A percentile compares a stretch with the other conserved stretches of the same genome.
Evolutionary conservation across 768 basidiomycete species (phyloP).

Genomic region (Phlebiopsis gigantea): DNA sequence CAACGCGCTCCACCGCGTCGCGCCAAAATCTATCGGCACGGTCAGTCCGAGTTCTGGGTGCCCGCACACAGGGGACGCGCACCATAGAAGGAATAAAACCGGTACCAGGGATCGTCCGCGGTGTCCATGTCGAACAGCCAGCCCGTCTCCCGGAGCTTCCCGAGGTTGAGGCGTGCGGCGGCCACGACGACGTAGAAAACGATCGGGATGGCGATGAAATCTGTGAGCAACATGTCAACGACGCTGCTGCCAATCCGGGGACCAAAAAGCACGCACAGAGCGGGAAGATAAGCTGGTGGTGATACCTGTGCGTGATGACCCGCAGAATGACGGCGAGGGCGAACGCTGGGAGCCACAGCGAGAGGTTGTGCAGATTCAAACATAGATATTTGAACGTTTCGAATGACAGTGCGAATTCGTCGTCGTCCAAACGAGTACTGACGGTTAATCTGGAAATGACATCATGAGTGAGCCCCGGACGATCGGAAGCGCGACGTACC

Average conservation of each 20-base stretch:
- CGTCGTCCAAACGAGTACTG: conserved; percentile 74
- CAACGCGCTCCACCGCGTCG: conserved; percentile 59
- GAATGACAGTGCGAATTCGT: conserved; percentile 65
- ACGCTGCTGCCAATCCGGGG: neutral
- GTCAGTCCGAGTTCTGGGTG: neutral
- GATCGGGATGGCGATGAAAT: conserved; percentile 74
- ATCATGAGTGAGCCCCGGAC: neutral
- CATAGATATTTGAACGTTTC: conserved; percentile 67
- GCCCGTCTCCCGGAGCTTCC: conserved; percentile 52
- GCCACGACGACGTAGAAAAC: conserved; percentile 80
- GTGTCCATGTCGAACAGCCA: conserved; percentile 83
- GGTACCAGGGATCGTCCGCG: conserved; percentile 63
- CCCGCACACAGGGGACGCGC: conserved; percentile 15
- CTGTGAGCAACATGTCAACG: conserved; percentile 29
- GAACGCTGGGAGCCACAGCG: conserved; percentile 78
- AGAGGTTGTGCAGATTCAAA: conserved; percentile 52
- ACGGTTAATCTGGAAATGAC: conserved; percentile 61
- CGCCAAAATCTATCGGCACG: conserved; percentile 45
- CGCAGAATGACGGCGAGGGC: conserved; percentile 71
- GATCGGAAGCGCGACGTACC: conserved; percentile 37
- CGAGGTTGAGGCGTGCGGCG: conserved; percentile 56
- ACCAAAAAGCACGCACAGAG: conserved; percentile 50
- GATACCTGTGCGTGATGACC: conserved; percentile 70
- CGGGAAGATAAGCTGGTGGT: conserved; percentile 91
- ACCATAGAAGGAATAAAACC: conserved; percentile 82